Conservation (phyloP, 75 land plant species). For the Isoetes taiwanensis region DNA sequence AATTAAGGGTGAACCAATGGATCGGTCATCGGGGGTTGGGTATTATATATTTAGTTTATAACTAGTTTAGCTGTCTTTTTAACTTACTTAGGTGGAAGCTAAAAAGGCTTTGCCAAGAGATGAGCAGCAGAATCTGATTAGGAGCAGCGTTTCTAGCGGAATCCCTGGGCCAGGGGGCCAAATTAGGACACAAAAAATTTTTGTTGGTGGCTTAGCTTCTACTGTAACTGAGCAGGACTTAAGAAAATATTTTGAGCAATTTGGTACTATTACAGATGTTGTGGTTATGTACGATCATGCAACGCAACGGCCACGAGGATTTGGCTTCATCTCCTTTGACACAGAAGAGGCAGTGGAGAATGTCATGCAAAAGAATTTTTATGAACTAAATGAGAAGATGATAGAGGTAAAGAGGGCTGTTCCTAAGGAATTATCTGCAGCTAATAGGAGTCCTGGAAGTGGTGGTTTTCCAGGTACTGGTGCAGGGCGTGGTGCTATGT, state of each 20-base stretch:
- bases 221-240: constrained; percentile 5
- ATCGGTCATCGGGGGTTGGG: not conserved
- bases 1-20: not conserved
- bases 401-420: constrained; percentile 97
- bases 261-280: constrained; percentile 8
- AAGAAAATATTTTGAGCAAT: constrained; percentile 4
- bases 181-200: constrained; percentile 2
- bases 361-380: constrained; percentile 73
- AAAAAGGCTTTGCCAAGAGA: constrained; percentile 6
- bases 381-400: constrained; percentile 96
- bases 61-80: not conserved
- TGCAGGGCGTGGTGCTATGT: constrained; percentile 30
- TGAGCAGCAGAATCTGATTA: constrained; percentile 3
- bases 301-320: constrained; percentile 4
- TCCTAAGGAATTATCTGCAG: no score
- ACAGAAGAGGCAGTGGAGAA: constrained; percentile 92
- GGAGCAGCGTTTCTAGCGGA: constrained; percentile 2
- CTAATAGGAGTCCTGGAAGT: constrained; percentile 18
- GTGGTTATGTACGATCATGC: constrained; percentile 6
- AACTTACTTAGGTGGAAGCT: constrained; percentile 1
- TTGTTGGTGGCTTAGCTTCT: constrained; percentile 8
- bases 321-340: constrained; percentile 50
- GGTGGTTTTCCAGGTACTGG: constrained; percentile 37
- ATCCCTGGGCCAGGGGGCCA: constrained; percentile 1
- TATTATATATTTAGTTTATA: not conserved